These are phyloP conservation scores for Bathelium albidoporum DNA, from an alignment of 495 filamentous ascomycete species.

Conservation along the genomic window DNA sequence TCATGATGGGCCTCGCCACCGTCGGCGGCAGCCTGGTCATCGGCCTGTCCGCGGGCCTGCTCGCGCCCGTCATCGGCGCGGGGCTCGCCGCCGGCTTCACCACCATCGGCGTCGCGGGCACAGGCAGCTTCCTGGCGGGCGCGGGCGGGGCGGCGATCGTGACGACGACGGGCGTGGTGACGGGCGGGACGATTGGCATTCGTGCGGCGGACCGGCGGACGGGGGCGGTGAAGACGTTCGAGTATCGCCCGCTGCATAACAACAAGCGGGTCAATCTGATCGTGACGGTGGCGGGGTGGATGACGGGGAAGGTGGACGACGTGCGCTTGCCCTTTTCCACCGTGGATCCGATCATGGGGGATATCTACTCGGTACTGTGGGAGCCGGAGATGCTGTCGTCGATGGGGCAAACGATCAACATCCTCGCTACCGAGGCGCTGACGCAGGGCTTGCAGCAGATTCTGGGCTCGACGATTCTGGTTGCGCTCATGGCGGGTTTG, in stretches of 20 bases:
- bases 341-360: constrained; percentile 94
- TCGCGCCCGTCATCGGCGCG: constrained; percentile 90
- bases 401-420: constrained; percentile 97
- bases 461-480: constrained; percentile 78
- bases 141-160: constrained; percentile 89
- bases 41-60: constrained; percentile 80
- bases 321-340: constrained; percentile 92
- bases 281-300: constrained; percentile 92
- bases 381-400: constrained; percentile 95
- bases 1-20: constrained; percentile 95
- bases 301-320: constrained; percentile 96
- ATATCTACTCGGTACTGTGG: constrained; percentile 95
- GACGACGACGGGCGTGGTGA: constrained; percentile 77
- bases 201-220: constrained; percentile 76
- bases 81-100: constrained; percentile 92
- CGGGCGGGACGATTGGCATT: constrained; percentile 74
- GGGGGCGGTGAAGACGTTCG: constrained; percentile 88
- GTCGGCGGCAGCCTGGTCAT: constrained; percentile 95
- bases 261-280: constrained; percentile 96
- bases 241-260: constrained; percentile 93
- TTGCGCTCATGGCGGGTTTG: constrained; percentile 84
- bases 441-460: constrained; percentile 95
- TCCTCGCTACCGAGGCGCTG: constrained; percentile 93
- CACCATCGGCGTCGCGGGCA: constrained; percentile 86
- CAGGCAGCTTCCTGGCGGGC: constrained; percentile 79